A percentile compares a stretch with the other conserved stretches of the same genome.
phyloP scores from a whole-genome alignment of 139 green algal genomes.

The Raphidocelis subcapitata region DNA sequence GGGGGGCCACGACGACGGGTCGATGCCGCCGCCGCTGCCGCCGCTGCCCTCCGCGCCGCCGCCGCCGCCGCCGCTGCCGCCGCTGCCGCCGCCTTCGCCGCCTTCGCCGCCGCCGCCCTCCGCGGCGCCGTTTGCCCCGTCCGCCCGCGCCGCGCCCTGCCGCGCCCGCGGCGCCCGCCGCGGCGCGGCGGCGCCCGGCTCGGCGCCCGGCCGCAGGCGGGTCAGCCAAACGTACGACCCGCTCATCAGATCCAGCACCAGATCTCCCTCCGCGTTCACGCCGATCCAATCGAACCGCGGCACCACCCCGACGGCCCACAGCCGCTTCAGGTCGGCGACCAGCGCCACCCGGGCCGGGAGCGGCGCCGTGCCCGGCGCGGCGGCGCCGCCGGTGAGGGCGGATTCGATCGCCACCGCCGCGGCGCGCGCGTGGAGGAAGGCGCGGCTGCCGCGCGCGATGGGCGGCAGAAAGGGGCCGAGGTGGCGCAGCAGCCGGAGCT shows the following conservation, averaged over 20 bases:
- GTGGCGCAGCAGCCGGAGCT: constrained; percentile 4
- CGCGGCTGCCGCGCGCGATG: background rate
- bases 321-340: background rate
- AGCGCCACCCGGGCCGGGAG: constrained; percentile 12
- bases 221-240: constrained; percentile 18
- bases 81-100: background rate
- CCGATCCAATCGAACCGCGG: constrained; percentile 16
- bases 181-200: background rate
- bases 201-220: background rate
- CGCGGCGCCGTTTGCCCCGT: background rate
- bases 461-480: background rate
- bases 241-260: constrained; percentile 16
- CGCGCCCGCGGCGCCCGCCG: background rate
- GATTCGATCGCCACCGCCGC: background rate
- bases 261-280: background rate
- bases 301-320: background rate
- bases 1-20: no score
- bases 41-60: background rate
- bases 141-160: background rate
- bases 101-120: background rate
- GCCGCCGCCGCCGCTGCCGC: background rate
- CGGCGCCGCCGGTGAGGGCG: background rate
- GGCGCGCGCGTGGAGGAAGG: background rate
- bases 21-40: background rate
- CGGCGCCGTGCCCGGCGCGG: background rate